Percentiles rank a stretch among this genome's conserved stretches.
Evolutionary conservation across 768 basidiomycete genomes (phyloP).

Genomic region (Trametes villosa): DNA sequence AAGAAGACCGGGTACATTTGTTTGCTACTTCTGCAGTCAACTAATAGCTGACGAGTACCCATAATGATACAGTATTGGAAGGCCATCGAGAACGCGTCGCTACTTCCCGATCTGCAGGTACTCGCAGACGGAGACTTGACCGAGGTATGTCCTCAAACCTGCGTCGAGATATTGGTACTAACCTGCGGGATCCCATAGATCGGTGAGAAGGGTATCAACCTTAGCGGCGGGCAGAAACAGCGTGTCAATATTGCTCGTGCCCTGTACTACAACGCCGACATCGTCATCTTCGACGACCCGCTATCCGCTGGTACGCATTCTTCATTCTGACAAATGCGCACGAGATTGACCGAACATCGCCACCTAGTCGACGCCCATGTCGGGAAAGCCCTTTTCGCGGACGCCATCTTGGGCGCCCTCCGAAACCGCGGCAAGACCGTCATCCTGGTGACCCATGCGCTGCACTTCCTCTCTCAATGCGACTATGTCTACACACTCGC

Average conservation of each 20-base stretch:
- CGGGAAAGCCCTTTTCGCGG: slow-evolving; percentile 66
- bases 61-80: slow-evolving; percentile 56
- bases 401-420: slow-evolving; percentile 59
- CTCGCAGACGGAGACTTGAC: slow-evolving; percentile 74
- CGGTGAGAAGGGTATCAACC: slow-evolving; percentile 71
- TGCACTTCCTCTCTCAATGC: slow-evolving; percentile 56
- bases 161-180: too few species aligned
- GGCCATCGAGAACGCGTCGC: slow-evolving; percentile 58
- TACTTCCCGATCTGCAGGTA: slow-evolving; percentile 65
- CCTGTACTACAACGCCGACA: slow-evolving; percentile 65
- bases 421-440: slow-evolving; percentile 52
- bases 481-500: slow-evolving; percentile 55
- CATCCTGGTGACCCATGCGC: slow-evolving; percentile 58
- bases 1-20: slow-evolving; percentile 47
- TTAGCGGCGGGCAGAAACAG: slow-evolving; percentile 70
- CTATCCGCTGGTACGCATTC: slow-evolving; percentile 56
- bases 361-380: slow-evolving; percentile 72
- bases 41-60: background rate
- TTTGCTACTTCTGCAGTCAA: background rate
- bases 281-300: slow-evolving; percentile 67
- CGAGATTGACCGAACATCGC: slow-evolving; percentile 27
- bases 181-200: slow-evolving; percentile 52
- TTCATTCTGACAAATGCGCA: too few species aligned
- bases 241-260: slow-evolving; percentile 73
- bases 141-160: slow-evolving; percentile 59